Base-by-base conservation (phyloP, 1,139 yeast genomes). In the Saccharomyces hybrid region DNA sequence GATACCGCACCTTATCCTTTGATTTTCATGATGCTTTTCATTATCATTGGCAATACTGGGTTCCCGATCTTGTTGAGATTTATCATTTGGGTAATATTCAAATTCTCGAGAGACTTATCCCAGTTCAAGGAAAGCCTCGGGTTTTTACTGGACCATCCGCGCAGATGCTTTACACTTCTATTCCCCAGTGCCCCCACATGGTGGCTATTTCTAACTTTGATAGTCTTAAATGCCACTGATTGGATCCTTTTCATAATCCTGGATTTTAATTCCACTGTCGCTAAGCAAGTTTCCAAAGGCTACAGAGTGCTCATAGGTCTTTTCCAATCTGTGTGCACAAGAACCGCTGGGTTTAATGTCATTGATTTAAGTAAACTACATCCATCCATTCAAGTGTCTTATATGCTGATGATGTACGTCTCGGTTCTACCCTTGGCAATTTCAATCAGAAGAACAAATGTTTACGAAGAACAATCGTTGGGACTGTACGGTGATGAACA, bases 341-440 rank as follows among this genome's bases (percentile, higher is more conserved):
- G 99, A 73, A 93, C 98, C 0, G 96, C 96, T 0, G 99, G 99
- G 0, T 85, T 91, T 60, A 64, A 86, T 0, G 84, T 86, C 38
- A 79, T 91, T 41, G 82, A 85, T 68, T 71, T 93, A 44, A 74
- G 88, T 1, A 68, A 70, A 49, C 75, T 91, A 53, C 95, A 90
- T 64, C 95, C 97, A 0, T 95, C 96, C 0, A 87, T 91, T 49
- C 96, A 89, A 68, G 95, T 93, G 44, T 84, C 95, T 64, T 93
- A 93, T 69, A 78, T 89, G 83, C 78, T 93, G 59, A 91, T 91
- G 98, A 93, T 93, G 98, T 93, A 93, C 73, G 88, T 93, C 28
- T 91, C 98, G 3, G 97, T 91, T 51, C 76, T 90, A 65, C 99
- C 99, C 0, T 75, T 93, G 65, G 99, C 99, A 48, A 91, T 93